Conservation (phyloP, 345 rosid genomes). For the Salix dunnii region DNA sequence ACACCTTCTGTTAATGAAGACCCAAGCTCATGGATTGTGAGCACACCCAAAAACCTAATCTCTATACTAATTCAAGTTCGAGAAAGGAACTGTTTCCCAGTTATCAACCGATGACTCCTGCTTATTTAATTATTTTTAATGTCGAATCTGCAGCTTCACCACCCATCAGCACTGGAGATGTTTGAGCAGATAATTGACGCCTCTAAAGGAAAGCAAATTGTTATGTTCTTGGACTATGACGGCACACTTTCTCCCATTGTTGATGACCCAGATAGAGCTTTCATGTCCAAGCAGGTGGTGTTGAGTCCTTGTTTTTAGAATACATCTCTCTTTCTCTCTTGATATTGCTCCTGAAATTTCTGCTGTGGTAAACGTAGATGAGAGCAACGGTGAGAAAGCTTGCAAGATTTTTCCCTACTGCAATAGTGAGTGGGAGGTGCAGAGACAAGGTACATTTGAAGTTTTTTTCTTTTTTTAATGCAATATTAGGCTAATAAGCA, state of each 20-base stretch:
- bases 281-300: constrained; percentile 57
- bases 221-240: constrained; percentile 61
- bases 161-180: constrained; percentile 53
- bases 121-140: not conserved
- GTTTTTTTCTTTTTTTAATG: not conserved
- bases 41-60: not conserved
- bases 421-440: constrained; percentile 64
- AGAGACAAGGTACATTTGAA: constrained; percentile 46
- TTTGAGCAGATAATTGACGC: constrained; percentile 44
- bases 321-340: not conserved
- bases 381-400: constrained; percentile 54
- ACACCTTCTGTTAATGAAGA: constrained; percentile 39
- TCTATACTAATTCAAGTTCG: not conserved
- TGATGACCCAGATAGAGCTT: constrained; percentile 55
- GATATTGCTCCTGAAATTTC: not conserved
- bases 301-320: not conserved
- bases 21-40: constrained; percentile 61
- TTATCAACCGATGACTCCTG: not conserved
- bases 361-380: constrained; percentile 37
- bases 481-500: not conserved
- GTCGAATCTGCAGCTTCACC: constrained; percentile 39
- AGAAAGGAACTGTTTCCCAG: not conserved
- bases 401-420: constrained; percentile 53
- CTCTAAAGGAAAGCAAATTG: constrained; percentile 48
- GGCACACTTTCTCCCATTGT: constrained; percentile 77